These are phyloP conservation scores for Lepidium aucheri DNA, from an alignment of 345 rosid species.

Conservation along the genomic window DNA sequence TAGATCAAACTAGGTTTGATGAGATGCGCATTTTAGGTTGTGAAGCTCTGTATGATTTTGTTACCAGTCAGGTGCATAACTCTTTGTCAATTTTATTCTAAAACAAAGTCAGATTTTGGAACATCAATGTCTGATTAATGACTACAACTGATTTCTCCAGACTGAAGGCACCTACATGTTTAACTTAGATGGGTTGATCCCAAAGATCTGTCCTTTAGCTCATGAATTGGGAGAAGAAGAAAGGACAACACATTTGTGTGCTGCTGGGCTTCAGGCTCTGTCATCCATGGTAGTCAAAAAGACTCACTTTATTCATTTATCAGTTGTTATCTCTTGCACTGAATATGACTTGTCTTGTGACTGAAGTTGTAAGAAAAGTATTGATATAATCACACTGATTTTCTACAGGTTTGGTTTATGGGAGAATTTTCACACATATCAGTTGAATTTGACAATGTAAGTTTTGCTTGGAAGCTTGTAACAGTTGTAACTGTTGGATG, in stretches of 20 bases:
- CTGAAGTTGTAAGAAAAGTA: not conserved
- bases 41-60: conserved; percentile 59
- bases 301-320: not conserved
- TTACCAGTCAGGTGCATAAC: conserved; percentile 54
- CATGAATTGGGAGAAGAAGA: conserved; percentile 53
- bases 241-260: conserved; percentile 28
- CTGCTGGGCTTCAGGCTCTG: conserved; percentile 65
- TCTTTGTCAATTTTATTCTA: conserved; percentile 3
- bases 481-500: not conserved
- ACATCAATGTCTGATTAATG: not conserved
- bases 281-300: conserved; percentile 48
- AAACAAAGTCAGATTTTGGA: not conserved
- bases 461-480: conserved; percentile 14
- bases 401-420: conserved; percentile 65
- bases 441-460: conserved; percentile 60
- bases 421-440: conserved; percentile 68
- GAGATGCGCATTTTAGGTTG: conserved; percentile 57
- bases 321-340: not conserved
- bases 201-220: conserved; percentile 55
- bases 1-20: conserved; percentile 53
- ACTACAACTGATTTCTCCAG: conserved; percentile 25
- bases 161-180: conserved; percentile 60
- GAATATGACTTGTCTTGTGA: not conserved
- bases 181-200: conserved; percentile 63
- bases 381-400: not conserved